These are phyloP conservation scores for Cyberlindnera xishuangbannaensis DNA, from an alignment of 805 yeast genomes.

Conservation along the genomic window DNA sequence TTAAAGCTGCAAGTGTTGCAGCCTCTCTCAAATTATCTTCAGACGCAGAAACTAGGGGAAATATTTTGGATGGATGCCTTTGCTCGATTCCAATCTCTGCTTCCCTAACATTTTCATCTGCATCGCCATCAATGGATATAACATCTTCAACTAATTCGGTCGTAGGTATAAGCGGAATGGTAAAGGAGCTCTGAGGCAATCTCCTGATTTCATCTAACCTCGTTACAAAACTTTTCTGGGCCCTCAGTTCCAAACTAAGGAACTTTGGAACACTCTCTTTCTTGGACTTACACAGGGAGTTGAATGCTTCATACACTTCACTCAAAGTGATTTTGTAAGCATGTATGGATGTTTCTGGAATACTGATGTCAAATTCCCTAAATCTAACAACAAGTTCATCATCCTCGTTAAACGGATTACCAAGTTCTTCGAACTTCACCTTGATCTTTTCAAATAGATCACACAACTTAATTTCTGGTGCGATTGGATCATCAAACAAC, in stretches of 20 bases:
- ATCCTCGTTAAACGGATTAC: conserved; percentile 14
- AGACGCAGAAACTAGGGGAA: too few species aligned
- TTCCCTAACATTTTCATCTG: too few species aligned
- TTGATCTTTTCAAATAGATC: conserved; percentile 18
- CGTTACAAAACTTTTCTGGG: conserved; percentile 13
- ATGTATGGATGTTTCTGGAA: conserved; percentile 16
- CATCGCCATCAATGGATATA: too few species aligned
- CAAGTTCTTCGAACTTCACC: conserved; percentile 12
- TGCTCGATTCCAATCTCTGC: too few species aligned
- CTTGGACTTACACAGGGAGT: conserved; percentile 3
- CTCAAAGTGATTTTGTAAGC: conserved; percentile 15
- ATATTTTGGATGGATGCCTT: too few species aligned
- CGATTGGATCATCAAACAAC: conserved; percentile 17
- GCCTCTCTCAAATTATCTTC: too few species aligned
- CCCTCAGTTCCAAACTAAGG: conserved; percentile 11
- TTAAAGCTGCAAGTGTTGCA: too few species aligned
- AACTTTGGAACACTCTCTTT: conserved; percentile 8
- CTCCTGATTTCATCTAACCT: conserved; percentile 12
- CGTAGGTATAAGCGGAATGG: too few species aligned
- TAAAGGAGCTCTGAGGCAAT: too few species aligned
- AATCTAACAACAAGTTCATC: conserved; percentile 18
- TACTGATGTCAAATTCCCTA: conserved; percentile 15
- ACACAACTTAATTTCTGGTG: conserved; percentile 9
- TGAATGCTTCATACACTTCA: conserved; percentile 17
- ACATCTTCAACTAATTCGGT: too few species aligned